Conservation (phyloP, 306 rosid genomes). For the Alnus rubra region DNA sequence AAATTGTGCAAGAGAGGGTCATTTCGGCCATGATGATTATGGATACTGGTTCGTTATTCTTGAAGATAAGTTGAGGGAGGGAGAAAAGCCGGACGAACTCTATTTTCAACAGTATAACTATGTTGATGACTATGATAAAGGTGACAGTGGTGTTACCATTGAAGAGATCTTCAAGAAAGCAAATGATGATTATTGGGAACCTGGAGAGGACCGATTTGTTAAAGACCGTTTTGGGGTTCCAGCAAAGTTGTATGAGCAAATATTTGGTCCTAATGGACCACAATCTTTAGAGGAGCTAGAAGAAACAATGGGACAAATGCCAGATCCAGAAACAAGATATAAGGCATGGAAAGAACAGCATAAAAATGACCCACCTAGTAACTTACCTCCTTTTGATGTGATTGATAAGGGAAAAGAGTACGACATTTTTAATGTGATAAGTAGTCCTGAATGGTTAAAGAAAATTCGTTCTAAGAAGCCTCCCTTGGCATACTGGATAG, state of each 20-base stretch:
- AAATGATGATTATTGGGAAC: slow-evolving; percentile 90
- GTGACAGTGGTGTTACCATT: slow-evolving; percentile 81
- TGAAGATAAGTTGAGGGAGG: slow-evolving; percentile 83
- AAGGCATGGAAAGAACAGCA: slow-evolving; percentile 77
- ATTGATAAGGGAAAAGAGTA: slow-evolving; percentile 82
- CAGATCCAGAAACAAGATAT: slow-evolving; percentile 90
- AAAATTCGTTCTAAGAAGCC: slow-evolving; percentile 64
- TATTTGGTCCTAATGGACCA: slow-evolving; percentile 98
- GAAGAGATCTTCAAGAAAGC: slow-evolving; percentile 81
- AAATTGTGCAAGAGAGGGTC: slow-evolving; percentile 89
- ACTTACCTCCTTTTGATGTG: slow-evolving; percentile 61
- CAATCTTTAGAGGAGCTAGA: slow-evolving; percentile 78
- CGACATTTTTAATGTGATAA: slow-evolving; percentile 65
- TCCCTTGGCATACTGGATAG: slow-evolving; percentile 84
- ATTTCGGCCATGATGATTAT: slow-evolving; percentile 87
- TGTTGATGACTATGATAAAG: slow-evolving; percentile 87
- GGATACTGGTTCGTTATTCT: slow-evolving; percentile 97
- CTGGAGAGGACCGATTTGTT: slow-evolving; percentile 83
- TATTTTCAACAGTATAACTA: slow-evolving; percentile 95
- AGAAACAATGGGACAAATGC: slow-evolving; percentile 68
- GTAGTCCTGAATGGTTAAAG: slow-evolving; percentile 67
- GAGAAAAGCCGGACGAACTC: slow-evolving; percentile 82
- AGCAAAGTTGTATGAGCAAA: slow-evolving; percentile 80
- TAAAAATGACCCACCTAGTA: slow-evolving; percentile 50
- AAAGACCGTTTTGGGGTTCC: slow-evolving; percentile 78